Percentiles rank a stretch among this genome's conserved stretches.
Evolutionary conservation across 2,329 filamentous ascomycete species (phyloP).

Genomic region (Iodosphaeria phyllophila): DNA sequence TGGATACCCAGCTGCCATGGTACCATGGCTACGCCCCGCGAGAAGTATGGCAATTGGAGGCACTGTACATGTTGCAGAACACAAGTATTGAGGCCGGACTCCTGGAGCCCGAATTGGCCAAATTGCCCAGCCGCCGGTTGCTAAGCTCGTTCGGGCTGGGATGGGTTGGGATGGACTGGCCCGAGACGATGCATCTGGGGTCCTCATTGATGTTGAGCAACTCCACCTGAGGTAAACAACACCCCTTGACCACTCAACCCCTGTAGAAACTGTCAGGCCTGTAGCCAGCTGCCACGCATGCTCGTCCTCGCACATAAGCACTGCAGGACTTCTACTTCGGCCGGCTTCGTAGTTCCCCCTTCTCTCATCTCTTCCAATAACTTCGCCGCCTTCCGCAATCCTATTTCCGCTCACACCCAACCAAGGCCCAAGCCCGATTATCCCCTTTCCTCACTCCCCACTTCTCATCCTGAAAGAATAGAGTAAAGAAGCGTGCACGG

Average conservation of each 20-base stretch:
- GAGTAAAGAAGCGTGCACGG: constrained; percentile 14
- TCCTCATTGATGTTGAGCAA: too few relatives aligned
- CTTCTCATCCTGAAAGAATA: constrained; percentile 15
- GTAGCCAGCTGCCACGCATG: constrained; percentile 4
- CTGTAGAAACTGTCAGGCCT: too few relatives aligned
- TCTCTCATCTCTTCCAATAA: constrained; percentile 2
- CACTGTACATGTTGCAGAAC: too few relatives aligned
- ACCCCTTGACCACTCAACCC: constrained; percentile 3
- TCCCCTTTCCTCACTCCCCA: constrained; percentile 11
- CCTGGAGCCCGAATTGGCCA: too few relatives aligned
- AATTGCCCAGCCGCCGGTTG: neutral
- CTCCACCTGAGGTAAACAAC: constrained; percentile 5
- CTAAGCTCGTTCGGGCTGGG: constrained; percentile 1
- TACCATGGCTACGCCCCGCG: too few relatives aligned
- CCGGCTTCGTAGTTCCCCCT: neutral
- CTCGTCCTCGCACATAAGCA: constrained; percentile 2
- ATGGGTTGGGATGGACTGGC: constrained; percentile 4
- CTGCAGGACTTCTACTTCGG: constrained; percentile 1
- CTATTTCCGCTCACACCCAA: constrained; percentile 1
- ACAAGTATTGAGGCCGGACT: too few relatives aligned
- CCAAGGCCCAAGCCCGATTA: constrained; percentile 12
- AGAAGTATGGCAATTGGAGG: too few relatives aligned
- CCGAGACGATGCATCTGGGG: too few relatives aligned
- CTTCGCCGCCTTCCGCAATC: too few relatives aligned
- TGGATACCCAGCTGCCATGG: too few relatives aligned